phyloP scores from a whole-genome alignment of 768 basidiomycete genomes.

The Rhizopogon vinicolor region DNA sequence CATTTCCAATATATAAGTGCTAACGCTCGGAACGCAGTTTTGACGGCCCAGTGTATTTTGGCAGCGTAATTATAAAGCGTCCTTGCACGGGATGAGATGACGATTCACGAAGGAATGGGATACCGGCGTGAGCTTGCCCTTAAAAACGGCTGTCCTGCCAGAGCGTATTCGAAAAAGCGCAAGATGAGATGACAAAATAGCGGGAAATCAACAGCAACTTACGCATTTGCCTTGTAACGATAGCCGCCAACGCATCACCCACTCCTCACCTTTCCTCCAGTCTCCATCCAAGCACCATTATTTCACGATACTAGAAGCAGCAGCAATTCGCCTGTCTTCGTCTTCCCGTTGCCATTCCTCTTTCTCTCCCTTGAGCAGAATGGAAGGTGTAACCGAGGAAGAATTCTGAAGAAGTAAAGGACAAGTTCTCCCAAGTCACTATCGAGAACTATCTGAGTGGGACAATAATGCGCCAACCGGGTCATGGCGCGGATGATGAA shows the following conservation, averaged over 20 bases:
- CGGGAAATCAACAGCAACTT: too few species aligned
- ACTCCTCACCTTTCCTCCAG: not conserved
- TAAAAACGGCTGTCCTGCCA: too few species aligned
- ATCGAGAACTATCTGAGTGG: not conserved
- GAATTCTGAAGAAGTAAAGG: too few species aligned
- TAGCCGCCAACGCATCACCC: not conserved
- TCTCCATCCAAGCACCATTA: not conserved
- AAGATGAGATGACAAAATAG: too few species aligned
- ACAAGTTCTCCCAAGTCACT: not conserved
- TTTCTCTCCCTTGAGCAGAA: not conserved
- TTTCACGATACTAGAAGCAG: not conserved
- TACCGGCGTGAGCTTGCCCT: too few species aligned
- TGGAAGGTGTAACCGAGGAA: not conserved
- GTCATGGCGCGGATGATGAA: not conserved
- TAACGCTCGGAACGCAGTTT: too few species aligned
- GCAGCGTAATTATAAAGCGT: too few species aligned
- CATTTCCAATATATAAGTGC: too few species aligned
- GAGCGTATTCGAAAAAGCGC: too few species aligned
- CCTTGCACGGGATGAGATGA: too few species aligned
- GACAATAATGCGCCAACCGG: not conserved
- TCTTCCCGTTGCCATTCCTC: not conserved
- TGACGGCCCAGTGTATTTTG: too few species aligned
- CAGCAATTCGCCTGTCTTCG: not conserved
- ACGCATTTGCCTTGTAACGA: not conserved
- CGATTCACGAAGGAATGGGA: too few species aligned